Conservation (phyloP, 2,329 filamentous ascomycete genomes). For the Coniella vitis region DNA sequence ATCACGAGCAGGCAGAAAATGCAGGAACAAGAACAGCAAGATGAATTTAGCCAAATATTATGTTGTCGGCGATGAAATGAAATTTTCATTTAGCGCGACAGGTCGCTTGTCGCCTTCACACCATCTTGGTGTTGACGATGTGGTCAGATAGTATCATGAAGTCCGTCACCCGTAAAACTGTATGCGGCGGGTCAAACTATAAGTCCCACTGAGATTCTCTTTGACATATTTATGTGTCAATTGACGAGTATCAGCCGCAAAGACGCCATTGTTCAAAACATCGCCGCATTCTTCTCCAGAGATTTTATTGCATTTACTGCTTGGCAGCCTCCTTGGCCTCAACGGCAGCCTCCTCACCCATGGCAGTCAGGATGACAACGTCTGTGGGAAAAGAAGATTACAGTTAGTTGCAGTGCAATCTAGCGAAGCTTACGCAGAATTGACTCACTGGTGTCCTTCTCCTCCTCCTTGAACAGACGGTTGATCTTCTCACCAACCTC, state of each 20-base stretch:
- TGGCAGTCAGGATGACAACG: constrained; percentile 87
- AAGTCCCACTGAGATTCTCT: constrained; percentile 13
- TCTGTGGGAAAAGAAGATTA: constrained; percentile 52
- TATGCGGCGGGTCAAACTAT: constrained; percentile 12
- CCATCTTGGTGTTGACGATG: constrained; percentile 1
- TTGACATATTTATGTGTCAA: constrained; percentile 14
- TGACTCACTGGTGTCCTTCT: constrained; percentile 86
- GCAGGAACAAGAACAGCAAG: too few species aligned
- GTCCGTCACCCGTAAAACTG: constrained; percentile 16
- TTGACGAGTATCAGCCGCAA: constrained; percentile 7
- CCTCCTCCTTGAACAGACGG: constrained; percentile 72
- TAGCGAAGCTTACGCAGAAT: neutral
- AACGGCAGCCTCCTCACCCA: constrained; percentile 90
- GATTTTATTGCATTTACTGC: constrained; percentile 20
- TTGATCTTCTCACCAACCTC: constrained; percentile 83
- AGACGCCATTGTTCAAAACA: constrained; percentile 14
- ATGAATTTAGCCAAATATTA: too few species aligned
- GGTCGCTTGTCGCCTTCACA: constrained; percentile 10
- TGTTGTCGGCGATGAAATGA: neutral
- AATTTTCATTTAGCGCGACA: constrained; percentile 9
- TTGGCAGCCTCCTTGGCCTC: constrained; percentile 87
- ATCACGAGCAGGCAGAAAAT: neutral
- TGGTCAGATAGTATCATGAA: constrained; percentile 17
- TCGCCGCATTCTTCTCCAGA: constrained; percentile 7
- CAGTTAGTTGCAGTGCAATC: constrained; percentile 18